A percentile compares a stretch with the other conserved stretches of the same genome.
Evolutionary conservation across 2,329 filamentous ascomycete genomes (phyloP).

Genomic region (Hirsutella thompsonii): DNA sequence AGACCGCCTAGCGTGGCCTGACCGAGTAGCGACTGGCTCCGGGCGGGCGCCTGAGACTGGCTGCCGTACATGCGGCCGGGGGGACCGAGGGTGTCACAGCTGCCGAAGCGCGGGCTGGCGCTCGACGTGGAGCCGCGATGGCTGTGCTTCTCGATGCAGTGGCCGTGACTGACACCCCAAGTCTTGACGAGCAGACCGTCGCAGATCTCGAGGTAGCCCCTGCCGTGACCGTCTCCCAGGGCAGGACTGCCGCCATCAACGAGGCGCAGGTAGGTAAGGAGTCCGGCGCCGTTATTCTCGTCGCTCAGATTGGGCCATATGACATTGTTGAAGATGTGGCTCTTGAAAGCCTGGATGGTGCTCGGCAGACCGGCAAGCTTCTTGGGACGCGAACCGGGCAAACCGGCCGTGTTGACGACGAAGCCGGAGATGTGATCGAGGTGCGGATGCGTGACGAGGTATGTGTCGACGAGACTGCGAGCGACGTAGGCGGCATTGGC

Average conservation of each 20-base stretch:
- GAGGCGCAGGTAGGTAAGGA: conserved; percentile 81
- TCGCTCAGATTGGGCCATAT: conserved; percentile 97
- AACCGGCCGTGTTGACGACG: conserved; percentile 82
- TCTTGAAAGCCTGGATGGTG: conserved; percentile 86
- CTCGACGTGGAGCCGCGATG: conserved; percentile 46
- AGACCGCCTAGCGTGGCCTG: conserved; percentile 14
- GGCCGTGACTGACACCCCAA: conserved; percentile 79
- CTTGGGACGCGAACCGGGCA: conserved; percentile 72
- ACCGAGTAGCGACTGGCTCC: conserved; percentile 16
- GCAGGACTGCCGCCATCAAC: conserved; percentile 80
- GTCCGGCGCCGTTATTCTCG: conserved; percentile 85
- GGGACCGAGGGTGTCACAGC: conserved; percentile 29
- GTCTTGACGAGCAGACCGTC: conserved; percentile 83
- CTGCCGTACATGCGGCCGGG: conserved; percentile 9
- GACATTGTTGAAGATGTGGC: conserved; percentile 92
- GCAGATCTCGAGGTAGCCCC: conserved; percentile 78
- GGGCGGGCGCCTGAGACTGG: conserved; percentile 2
- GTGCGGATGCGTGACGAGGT: conserved; percentile 94
- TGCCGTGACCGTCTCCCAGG: conserved; percentile 64
- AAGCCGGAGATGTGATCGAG: conserved; percentile 88
- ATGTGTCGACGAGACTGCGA: conserved; percentile 68
- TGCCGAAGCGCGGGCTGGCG: conserved; percentile 36
- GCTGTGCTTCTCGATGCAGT: conserved; percentile 63
- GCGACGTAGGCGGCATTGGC: conserved; percentile 77
- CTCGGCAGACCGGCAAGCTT: conserved; percentile 73